Evolutionary conservation across 129 eudicot species (phyloP), one percentile per base, ranked within the genome.

Genomic region (Flaveria linearis): DNA sequence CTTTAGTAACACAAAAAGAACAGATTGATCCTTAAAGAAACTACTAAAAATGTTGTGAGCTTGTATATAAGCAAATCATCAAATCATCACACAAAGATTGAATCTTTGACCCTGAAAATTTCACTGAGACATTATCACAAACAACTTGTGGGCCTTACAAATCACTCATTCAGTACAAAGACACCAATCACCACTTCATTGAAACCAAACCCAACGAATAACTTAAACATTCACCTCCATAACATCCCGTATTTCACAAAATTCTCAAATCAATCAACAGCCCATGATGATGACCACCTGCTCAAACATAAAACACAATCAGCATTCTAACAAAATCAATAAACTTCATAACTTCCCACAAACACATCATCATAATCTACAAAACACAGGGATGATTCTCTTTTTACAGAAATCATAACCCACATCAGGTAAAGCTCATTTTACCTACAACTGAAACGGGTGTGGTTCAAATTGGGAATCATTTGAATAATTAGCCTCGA

Each of bases 361-460:
- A 63, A 75, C 75, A 69, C 66, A 51, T 57, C 68, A 75, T 46
- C 71, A 74, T 61, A 79, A 64, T 22, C 42, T 26, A 61, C 14
- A 79, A 23, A 51, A 49, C 16, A 42, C 45, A 60, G 45, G 41
- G 8, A 16, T 78, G 17, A 43, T 20, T 45, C 17, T 36, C 41
- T 36, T 5, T 36, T 5, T 36, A 36, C 41, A 36, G 41, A 36
- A 9, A 55, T 41, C 74, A 12, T 70, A 81, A 68, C 56, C 81
- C 67, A 74, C 42, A 74, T 58, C 64, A 30, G 84, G 75, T 28
- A 74, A 78, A 46, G 43, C 17, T 18, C 2, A 55, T 45, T 67
- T 43, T 74, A 78, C 18, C 61, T 70, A 76, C 73, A 80, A 82
- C 79, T 80, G 82, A 67, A 65, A 76, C 9, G 76, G 69, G 77